Percentiles rank a stretch among this genome's conserved stretches.
phyloP scores from a whole-genome alignment of 768 basidiomycete species.

The Xerocomus potaroensis region DNA sequence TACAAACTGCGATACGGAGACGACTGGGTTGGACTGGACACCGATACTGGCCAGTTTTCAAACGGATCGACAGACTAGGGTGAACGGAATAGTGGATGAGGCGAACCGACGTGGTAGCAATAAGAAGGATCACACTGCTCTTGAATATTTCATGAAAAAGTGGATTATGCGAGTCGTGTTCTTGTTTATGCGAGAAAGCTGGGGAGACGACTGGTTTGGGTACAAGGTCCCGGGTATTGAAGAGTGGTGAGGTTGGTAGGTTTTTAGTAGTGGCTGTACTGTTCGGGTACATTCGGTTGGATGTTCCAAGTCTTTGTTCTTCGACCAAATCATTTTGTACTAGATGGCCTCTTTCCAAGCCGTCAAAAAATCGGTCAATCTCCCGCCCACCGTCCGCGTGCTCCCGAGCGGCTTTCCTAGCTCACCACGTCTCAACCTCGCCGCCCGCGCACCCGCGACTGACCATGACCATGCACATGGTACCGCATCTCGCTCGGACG shows the following conservation, averaged over 20 bases:
- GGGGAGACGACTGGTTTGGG: constrained; percentile 28
- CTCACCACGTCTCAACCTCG: constrained; percentile 71
- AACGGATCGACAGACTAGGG: constrained; percentile 19
- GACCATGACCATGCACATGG: constrained; percentile 59
- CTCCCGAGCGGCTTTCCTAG: constrained; percentile 77
- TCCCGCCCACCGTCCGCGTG: constrained; percentile 76
- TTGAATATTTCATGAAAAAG: constrained; percentile 19
- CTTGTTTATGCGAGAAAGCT: constrained; percentile 22
- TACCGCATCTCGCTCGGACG: constrained; percentile 54
- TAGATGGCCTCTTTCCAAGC: constrained; percentile 68
- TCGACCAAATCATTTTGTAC: too few relatives aligned
- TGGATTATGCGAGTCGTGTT: constrained; percentile 26
- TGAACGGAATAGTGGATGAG: constrained; percentile 25
- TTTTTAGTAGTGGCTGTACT: constrained; percentile 28
- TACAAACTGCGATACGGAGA: neutral
- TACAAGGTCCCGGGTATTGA: constrained; percentile 29
- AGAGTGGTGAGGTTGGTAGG: constrained; percentile 19
- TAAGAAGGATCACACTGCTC: constrained; percentile 19
- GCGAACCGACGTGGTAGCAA: constrained; percentile 23
- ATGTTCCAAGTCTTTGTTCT: constrained; percentile 8
- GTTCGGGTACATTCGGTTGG: constrained; percentile 40
- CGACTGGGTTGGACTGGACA: constrained; percentile 11
- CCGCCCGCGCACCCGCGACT: constrained; percentile 56
- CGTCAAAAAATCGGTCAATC: constrained; percentile 77
- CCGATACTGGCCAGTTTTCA: constrained; percentile 21